Base-by-base conservation (phyloP, 306 rosid genomes). In the Trichosanthes cucumerina region DNA sequence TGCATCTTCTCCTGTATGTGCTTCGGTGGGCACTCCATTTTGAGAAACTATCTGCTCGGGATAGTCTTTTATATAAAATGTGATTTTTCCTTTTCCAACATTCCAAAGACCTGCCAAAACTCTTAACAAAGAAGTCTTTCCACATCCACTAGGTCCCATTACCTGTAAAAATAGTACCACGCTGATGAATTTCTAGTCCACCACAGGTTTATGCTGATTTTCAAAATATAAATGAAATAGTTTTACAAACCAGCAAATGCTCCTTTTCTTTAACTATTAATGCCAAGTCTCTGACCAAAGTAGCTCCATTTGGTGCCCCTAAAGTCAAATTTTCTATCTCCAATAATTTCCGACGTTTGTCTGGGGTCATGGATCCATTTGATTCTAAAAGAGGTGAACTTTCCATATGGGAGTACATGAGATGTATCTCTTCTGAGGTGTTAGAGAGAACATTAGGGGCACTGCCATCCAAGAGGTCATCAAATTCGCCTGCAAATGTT, bases 31-130 rank as follows among this genome's bases (percentile, higher is more conserved):
- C 79, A 69, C 81, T 65, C 47, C 80, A 79, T 84, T 85, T 31
- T 88, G 82, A 84, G 85, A 80, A 78, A 64, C 79, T 53, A 81
- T 36, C 75, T 68, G 83, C 82, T 79, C 84, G 23, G 58, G 66
- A 57, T 84, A 76, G n/a, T 88, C 90, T 19, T 90, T 85, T 24
- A 88, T 79, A 73, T 91, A 92, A 80, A 88, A 92, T 9, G 84
- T 86, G 79, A 95, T 88, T 46, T 85, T 85, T 79, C 99, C 99
- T 13, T 86, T 90, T 79, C 97, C 99, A 59, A 88, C 82, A 84
- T 79, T 89, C 97, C 97, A 95, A 63, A 92, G 92, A 86, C 99
- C 99, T 79, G 99, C 93, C 96, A 92, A 80, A 65, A 91, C 91
- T 90, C 97, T 87, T 83, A 95, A 83, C 82, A 95, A 85, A 71